Conservation (phyloP, 2,329 filamentous ascomycete genomes). For the Arachnomyces sp. region DNA sequence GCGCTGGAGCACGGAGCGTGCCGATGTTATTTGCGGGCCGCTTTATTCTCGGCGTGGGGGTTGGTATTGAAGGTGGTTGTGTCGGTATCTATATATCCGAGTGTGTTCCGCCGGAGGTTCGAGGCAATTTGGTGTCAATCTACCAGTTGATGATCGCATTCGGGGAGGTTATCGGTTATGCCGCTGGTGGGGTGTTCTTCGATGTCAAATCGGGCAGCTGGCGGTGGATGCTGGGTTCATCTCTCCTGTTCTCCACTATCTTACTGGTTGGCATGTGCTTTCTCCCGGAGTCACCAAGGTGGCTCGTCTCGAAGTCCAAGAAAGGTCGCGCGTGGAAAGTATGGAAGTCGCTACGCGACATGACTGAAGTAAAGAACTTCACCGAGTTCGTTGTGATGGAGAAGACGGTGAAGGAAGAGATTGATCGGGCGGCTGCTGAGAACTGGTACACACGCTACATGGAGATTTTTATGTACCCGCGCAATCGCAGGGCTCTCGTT, state of each 20-base stretch:
- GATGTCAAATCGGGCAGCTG: slow-evolving; percentile 58
- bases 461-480: slow-evolving; percentile 64
- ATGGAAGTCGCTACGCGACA: slow-evolving; percentile 62
- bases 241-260: slow-evolving; percentile 60
- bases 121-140: slow-evolving; percentile 65
- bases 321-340: slow-evolving; percentile 57
- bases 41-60: slow-evolving; percentile 61
- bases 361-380: slow-evolving; percentile 49
- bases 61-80: slow-evolving; percentile 66
- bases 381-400: slow-evolving; percentile 65
- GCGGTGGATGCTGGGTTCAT: slow-evolving; percentile 67
- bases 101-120: slow-evolving; percentile 55
- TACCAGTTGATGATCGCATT: slow-evolving; percentile 73
- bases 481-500: slow-evolving; percentile 57
- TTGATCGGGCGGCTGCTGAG: slow-evolving; percentile 44
- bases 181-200: slow-evolving; percentile 65
- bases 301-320: slow-evolving; percentile 60
- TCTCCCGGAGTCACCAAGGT: slow-evolving; percentile 63
- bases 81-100: slow-evolving; percentile 70
- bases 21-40: slow-evolving; percentile 64
- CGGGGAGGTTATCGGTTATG: slow-evolving; percentile 66
- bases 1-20: slow-evolving; percentile 61
- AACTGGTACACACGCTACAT: slow-evolving; percentile 57
- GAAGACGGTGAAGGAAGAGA: slow-evolving; percentile 53
- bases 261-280: slow-evolving; percentile 60